Percentiles rank a stretch among this genome's conserved stretches.
These are phyloP conservation scores for Chenopodium suecicum DNA, from an alignment of 148 eudicot species.

Conservation along the genomic window DNA sequence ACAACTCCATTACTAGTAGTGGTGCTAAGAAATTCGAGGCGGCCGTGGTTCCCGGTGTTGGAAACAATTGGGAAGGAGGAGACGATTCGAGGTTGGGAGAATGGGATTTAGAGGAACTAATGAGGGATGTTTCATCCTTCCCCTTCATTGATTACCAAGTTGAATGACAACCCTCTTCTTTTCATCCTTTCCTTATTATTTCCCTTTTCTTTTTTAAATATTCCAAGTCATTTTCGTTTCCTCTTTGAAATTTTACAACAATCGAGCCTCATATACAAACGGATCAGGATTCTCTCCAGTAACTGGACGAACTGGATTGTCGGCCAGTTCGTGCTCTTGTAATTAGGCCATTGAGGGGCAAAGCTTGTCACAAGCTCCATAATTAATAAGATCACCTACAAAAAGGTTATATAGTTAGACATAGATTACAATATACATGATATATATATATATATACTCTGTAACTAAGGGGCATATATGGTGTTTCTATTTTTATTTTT, in stretches of 20 bases:
- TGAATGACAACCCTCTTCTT: conserved; percentile 25
- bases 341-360: conserved; percentile 23
- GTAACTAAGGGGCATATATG: conserved; percentile 12
- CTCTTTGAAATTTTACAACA: not conserved
- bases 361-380: conserved; percentile 7
- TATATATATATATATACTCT: conserved; percentile 18
- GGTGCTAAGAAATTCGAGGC: conserved; percentile 15
- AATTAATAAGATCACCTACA: conserved; percentile 29
- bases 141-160: conserved; percentile 62
- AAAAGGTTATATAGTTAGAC: conserved; percentile 18
- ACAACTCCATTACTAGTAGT: conserved; percentile 32
- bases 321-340: conserved; percentile 14
- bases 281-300: not conserved
- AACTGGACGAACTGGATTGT: not conserved
- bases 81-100: conserved; percentile 68
- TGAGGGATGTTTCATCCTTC: conserved; percentile 64
- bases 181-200: not conserved
- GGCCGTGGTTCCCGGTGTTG: conserved; percentile 20
- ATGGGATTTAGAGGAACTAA: conserved; percentile 82
- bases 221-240: not conserved
- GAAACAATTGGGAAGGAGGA: conserved; percentile 45
- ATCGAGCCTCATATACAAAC: conserved; percentile 17
- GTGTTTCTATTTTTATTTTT: not conserved
- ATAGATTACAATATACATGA: conserved; percentile 18
- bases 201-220: not conserved